These are phyloP conservation scores for Ogataea nakhonphanomensis DNA, from an alignment of 805 yeast genomes.

Conservation along the genomic window DNA sequence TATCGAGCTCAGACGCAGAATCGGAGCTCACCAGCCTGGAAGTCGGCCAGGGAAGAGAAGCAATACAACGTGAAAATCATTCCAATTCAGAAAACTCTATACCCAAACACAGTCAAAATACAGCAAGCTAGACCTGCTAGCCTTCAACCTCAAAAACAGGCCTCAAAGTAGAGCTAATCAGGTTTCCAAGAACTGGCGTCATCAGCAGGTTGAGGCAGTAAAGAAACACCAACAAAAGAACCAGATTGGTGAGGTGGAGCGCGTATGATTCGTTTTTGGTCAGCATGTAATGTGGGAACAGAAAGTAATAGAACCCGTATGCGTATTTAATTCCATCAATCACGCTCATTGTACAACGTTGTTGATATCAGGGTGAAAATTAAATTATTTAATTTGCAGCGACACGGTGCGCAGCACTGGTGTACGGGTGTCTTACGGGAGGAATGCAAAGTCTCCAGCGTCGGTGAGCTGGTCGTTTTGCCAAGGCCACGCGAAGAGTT, in stretches of 20 bases:
- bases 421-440: slow-evolving; percentile 7
- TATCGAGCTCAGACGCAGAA: slow-evolving; percentile 7
- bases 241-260: slow-evolving; percentile 16
- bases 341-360: slow-evolving; percentile 2
- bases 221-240: slow-evolving; percentile 9
- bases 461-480: slow-evolving; percentile 9
- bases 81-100: background rate
- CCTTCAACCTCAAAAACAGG: slow-evolving; percentile 1
- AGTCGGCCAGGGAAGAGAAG: background rate
- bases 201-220: slow-evolving; percentile 17
- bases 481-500: slow-evolving; percentile 8
- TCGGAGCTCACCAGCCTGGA: background rate
- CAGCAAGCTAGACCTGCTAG: slow-evolving; percentile 5
- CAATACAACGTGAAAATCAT: background rate
- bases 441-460: slow-evolving; percentile 9
- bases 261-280: slow-evolving; percentile 40
- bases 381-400: background rate
- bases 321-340: slow-evolving; percentile 16
- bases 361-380: background rate
- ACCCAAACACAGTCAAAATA: background rate
- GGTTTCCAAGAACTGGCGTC: slow-evolving; percentile 10
- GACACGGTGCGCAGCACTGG: background rate
- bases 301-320: slow-evolving; percentile 37
- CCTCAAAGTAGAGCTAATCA: slow-evolving; percentile 3
- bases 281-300: slow-evolving; percentile 48